These are phyloP conservation scores for Trametes hirsuta DNA, from an alignment of 1,284 basidiomycete species.

Conservation along the genomic window DNA sequence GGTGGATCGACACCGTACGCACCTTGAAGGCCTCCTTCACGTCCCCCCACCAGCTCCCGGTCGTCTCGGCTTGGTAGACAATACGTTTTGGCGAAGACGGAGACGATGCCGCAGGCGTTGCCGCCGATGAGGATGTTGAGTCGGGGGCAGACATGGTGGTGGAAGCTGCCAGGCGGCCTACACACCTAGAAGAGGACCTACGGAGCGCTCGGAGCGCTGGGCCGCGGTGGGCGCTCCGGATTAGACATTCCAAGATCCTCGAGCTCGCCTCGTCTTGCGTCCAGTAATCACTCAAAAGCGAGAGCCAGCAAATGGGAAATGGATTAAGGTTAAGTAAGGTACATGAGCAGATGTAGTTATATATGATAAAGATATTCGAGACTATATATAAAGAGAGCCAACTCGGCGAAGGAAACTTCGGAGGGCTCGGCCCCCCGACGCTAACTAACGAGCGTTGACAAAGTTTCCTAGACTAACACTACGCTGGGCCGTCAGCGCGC, in stretches of 20 bases:
- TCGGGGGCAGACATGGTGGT: constrained; percentile 3
- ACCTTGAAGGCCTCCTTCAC: constrained; percentile 49
- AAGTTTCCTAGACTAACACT: background rate
- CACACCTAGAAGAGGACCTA: background rate
- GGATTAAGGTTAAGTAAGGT: background rate
- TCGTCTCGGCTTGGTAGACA: constrained; percentile 46
- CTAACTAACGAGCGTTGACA: background rate
- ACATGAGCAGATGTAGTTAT: too few species aligned
- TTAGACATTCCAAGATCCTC: too few species aligned
- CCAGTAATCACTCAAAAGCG: too few species aligned
- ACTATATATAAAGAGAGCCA: too few species aligned
- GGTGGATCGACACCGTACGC: constrained; percentile 11
- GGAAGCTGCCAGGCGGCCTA: background rate
- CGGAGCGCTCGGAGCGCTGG: background rate
- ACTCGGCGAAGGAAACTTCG: too few species aligned
- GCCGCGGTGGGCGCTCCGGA: constrained; percentile 5
- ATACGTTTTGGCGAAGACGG: constrained; percentile 29
- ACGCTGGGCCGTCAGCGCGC: background rate
- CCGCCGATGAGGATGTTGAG: constrained; percentile 3
- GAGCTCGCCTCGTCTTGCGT: too few species aligned
- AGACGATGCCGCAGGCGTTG: background rate
- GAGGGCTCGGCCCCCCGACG: too few species aligned
- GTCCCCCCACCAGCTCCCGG: constrained; percentile 48
- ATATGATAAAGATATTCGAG: too few species aligned
- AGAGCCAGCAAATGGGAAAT: too few species aligned